Evolutionary conservation across 352 stramenopile genomes (phyloP).

Genomic region (Phytophthora citricola): DNA sequence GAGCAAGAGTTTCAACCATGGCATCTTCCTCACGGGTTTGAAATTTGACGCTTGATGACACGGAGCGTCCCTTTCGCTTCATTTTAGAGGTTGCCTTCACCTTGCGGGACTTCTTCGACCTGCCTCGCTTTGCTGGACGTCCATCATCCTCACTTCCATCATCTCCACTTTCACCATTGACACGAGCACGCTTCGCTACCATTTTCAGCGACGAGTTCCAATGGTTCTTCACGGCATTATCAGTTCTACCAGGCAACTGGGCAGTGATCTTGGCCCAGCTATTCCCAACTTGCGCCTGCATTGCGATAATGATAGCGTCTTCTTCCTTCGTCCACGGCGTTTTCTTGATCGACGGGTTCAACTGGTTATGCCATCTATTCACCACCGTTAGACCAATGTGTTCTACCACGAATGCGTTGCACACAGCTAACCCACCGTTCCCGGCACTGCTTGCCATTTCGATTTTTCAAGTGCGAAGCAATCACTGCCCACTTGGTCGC

Average conservation of each 20-base stretch:
- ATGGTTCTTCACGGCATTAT: slow-evolving; percentile 99
- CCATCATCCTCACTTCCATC: too few species aligned
- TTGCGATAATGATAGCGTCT: slow-evolving; percentile 82
- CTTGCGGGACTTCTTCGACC: slow-evolving; percentile 25
- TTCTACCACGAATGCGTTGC: background rate
- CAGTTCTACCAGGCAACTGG: slow-evolving; percentile 93
- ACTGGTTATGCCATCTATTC: slow-evolving; percentile 85
- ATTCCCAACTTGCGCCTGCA: slow-evolving; percentile 93
- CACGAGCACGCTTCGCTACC: slow-evolving; percentile 41
- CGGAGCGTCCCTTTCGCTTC: background rate
- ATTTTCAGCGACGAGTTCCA: slow-evolving; percentile 92
- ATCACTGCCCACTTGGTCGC: slow-evolving; percentile 85
- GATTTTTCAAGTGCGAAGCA: slow-evolving; percentile 78
- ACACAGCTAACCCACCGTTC: slow-evolving; percentile 52
- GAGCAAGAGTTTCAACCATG: background rate
- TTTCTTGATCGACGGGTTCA: slow-evolving; percentile 85
- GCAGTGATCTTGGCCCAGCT: slow-evolving; percentile 98
- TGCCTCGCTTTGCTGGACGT: slow-evolving; percentile 12
- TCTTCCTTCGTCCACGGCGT: slow-evolving; percentile 84
- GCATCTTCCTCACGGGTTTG: too few species aligned
- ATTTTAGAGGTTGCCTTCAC: slow-evolving; percentile 7
- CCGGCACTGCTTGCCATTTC: slow-evolving; percentile 91
- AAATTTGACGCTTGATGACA: background rate
- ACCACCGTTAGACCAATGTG: background rate
- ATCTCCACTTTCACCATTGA: background rate